phyloP scores from a whole-genome alignment of 2,329 filamentous ascomycete species.

The Fusarium multiceps region DNA sequence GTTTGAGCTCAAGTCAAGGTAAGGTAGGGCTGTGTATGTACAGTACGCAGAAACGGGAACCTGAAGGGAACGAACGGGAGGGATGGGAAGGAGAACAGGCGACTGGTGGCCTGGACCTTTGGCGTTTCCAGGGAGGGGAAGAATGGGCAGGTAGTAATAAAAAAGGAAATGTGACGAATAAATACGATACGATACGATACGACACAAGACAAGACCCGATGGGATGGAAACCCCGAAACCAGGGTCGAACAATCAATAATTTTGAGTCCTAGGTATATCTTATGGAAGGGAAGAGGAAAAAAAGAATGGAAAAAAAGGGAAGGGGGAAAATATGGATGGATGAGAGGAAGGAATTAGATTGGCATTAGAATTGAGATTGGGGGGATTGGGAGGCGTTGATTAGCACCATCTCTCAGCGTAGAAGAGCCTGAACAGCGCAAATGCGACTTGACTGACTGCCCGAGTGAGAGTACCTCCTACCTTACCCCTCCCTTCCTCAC shows the following conservation, averaged over 20 bases:
- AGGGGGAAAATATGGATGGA: constrained; percentile 11
- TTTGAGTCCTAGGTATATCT: constrained; percentile 4
- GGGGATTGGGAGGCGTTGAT: constrained; percentile 39
- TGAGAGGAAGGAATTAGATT: constrained; percentile 4
- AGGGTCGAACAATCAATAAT: constrained; percentile 34
- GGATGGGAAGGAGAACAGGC: constrained; percentile 46
- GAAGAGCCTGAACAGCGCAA: neutral
- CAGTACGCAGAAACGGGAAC: constrained; percentile 17
- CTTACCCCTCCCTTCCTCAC: constrained; percentile 8
- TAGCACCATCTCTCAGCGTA: constrained; percentile 23
- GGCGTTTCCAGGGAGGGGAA: constrained; percentile 41
- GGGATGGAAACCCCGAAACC: constrained; percentile 25
- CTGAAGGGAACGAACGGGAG: constrained; percentile 25
- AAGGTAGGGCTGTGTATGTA: neutral
- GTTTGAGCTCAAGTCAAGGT: constrained; percentile 12
- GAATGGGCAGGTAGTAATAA: constrained; percentile 40
- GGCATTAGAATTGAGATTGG: constrained; percentile 20
- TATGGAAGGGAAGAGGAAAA: neutral
- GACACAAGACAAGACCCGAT: constrained; percentile 17
- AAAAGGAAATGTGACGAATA: constrained; percentile 34
- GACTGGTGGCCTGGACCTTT: constrained; percentile 28
- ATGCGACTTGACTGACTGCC: neutral
- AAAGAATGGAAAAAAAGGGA: neutral
- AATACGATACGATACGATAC: constrained; percentile 5
- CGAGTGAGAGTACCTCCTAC: neutral